These are phyloP conservation scores for Diplodia intermedia DNA, from an alignment of 2,329 filamentous ascomycete genomes.

Conservation along the genomic window DNA sequence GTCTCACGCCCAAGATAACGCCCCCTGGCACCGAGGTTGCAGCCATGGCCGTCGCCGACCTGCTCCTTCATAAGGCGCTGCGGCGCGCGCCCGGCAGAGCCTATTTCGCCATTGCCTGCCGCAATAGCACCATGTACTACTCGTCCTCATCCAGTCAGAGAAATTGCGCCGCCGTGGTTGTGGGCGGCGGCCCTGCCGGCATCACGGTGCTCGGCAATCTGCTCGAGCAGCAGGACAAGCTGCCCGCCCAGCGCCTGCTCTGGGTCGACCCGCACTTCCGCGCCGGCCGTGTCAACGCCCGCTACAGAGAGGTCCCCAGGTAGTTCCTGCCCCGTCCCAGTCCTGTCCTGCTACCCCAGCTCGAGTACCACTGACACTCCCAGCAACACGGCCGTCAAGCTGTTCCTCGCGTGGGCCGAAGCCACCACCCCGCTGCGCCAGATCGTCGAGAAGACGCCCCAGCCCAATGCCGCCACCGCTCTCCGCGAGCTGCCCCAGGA, in stretches of 20 bases:
- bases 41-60: conserved; percentile 17
- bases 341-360: no score
- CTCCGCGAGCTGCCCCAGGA: conserved; percentile 62
- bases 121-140: conserved; percentile 25
- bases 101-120: conserved; percentile 25
- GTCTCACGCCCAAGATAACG: conserved; percentile 3
- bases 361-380: conserved; percentile 33
- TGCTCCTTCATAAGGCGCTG: conserved; percentile 27
- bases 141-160: conserved; percentile 17
- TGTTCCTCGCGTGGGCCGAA: conserved; percentile 65
- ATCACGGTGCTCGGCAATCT: conserved; percentile 68
- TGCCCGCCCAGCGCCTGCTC: conserved; percentile 54
- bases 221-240: conserved; percentile 56
- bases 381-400: conserved; percentile 67
- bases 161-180: conserved; percentile 61
- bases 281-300: conserved; percentile 45
- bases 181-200: conserved; percentile 66
- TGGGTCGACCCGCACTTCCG: conserved; percentile 67
- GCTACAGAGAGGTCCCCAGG: conserved; percentile 67
- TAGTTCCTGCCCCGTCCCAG: conserved; percentile 36
- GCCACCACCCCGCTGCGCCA: conserved; percentile 61
- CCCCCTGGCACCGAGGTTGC: not conserved
- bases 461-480: conserved; percentile 62
- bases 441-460: conserved; percentile 56
- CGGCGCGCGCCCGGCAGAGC: conserved; percentile 19